These are phyloP conservation scores for Lactarius sp. DNA, from an alignment of 768 basidiomycete genomes.

Conservation along the genomic window DNA sequence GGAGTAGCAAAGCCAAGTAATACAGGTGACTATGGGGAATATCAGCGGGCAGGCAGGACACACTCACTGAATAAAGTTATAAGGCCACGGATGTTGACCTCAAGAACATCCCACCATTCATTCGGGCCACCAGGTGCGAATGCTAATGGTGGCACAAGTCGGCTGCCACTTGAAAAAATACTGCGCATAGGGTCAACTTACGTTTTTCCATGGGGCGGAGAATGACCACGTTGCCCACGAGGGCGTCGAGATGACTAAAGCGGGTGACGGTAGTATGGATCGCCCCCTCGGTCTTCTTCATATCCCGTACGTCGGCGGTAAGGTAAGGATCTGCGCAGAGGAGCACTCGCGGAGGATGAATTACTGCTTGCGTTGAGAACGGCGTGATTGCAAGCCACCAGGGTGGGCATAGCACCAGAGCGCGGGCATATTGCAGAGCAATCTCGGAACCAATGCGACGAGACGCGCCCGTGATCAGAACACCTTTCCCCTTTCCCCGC, in stretches of 20 bases:
- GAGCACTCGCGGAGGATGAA: not conserved
- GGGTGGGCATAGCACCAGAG: not conserved
- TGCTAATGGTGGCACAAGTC: not conserved
- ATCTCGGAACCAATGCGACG: not conserved
- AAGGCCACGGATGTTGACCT: constrained; percentile 4
- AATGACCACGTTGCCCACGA: not conserved
- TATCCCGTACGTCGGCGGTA: not conserved
- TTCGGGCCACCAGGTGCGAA: not conserved
- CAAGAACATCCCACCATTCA: constrained; percentile 7
- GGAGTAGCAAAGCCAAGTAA: not conserved
- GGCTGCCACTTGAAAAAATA: not conserved
- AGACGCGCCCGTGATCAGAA: not conserved
- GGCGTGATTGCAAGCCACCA: not conserved
- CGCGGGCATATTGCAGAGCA: not conserved
- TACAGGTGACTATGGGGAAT: not conserved
- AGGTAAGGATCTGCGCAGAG: not conserved
- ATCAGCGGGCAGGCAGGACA: too few species aligned
- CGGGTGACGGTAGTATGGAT: not conserved
- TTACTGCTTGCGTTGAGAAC: not conserved
- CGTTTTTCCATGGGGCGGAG: not conserved
- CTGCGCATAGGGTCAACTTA: not conserved
- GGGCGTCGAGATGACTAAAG: not conserved
- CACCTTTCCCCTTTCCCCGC: not conserved
- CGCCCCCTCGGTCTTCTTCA: not conserved
- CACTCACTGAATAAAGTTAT: constrained; percentile 1